Percentiles rank a stretch among this genome's conserved stretches.
These are phyloP conservation scores for Ilyonectria destructans DNA, from an alignment of 2,329 filamentous ascomycete species.

Conservation along the genomic window DNA sequence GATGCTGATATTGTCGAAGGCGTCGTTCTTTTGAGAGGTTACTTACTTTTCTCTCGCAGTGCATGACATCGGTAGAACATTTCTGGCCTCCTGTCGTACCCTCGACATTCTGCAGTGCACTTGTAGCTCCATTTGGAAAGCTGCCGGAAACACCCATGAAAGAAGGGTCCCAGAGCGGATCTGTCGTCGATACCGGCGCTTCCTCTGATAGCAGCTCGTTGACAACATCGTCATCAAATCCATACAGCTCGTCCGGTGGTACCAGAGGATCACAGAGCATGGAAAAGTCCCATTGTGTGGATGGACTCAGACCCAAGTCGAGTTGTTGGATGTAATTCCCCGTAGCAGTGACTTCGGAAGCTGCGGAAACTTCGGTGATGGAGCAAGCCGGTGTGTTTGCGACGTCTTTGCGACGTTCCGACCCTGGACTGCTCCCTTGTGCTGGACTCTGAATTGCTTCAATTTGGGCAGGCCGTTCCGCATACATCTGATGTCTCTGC, in stretches of 20 bases:
- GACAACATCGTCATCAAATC: slow-evolving; percentile 9
- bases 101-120: not conserved
- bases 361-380: not conserved
- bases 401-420: not conserved
- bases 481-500: slow-evolving; percentile 38
- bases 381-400: not conserved
- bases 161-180: not conserved
- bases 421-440: not conserved
- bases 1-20: not conserved
- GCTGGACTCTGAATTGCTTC: not conserved
- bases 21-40: not conserved
- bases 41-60: too few relatives aligned
- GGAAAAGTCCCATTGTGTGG: slow-evolving; percentile 20
- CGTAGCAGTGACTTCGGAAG: not conserved
- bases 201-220: not conserved
- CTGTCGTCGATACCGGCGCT: not conserved
- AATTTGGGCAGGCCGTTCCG: not conserved
- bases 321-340: slow-evolving; percentile 1
- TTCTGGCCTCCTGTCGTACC: not conserved
- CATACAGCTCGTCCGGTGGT: slow-evolving; percentile 9
- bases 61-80: not conserved
- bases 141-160: not conserved
- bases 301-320: slow-evolving; percentile 12
- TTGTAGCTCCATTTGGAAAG: not conserved
- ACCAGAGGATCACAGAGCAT: slow-evolving; percentile 3